Evolutionary conservation across 495 filamentous ascomycete genomes (phyloP), one percentile per base, ranked within the genome.

Genomic region (Talaromyces proteolyticus): DNA sequence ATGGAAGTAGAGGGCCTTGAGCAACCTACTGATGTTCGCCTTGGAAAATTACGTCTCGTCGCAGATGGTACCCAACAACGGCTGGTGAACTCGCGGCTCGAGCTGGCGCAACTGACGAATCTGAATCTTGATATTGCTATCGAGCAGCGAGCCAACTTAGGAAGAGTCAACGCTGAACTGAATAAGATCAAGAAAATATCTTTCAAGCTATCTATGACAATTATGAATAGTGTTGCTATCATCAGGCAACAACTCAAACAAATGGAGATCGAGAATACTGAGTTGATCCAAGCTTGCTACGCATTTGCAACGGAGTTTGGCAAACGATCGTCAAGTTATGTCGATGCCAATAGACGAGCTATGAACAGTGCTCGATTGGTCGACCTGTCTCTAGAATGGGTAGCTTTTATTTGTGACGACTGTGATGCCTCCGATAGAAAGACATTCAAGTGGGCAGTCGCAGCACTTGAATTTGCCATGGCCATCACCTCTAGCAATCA

Each of bases 251-350:
- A 97, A 66, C 54, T 75, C 4, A 64, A 51, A 38, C 89, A 89
- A 17, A 76, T 78, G 50, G 87, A 82, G 2, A 76, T 95, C 41
- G 88, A 94, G 49, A 96, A 92, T 60, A 91, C 95, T 53, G 93
- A 98, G 56, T 76, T 98, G 21, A 90, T 98, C 54, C 93, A 98
- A 61, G 95, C 91, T n/a, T 98, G 92, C 68, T 98, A 97, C 64
- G 89, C 93, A 38, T 98, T 97, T 57, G 93, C 93, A 36, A 96
- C 93, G 2, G 93, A 98, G 59, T 98, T 98, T 61, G 93, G 93
- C 6, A 91, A 96, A 66, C 82, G 93, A 24, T 96, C 92, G 0
- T 80, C 93, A 22, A 78, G 88, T 20, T 91, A 93, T 67, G 91
- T 98, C 77, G 94, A 98, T 66, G 81, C 85, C 57, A 96, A 96